Evolutionary conservation across 2,329 filamentous ascomycete species (phyloP).

Genomic region (Pseudopithomyces chartarum): DNA sequence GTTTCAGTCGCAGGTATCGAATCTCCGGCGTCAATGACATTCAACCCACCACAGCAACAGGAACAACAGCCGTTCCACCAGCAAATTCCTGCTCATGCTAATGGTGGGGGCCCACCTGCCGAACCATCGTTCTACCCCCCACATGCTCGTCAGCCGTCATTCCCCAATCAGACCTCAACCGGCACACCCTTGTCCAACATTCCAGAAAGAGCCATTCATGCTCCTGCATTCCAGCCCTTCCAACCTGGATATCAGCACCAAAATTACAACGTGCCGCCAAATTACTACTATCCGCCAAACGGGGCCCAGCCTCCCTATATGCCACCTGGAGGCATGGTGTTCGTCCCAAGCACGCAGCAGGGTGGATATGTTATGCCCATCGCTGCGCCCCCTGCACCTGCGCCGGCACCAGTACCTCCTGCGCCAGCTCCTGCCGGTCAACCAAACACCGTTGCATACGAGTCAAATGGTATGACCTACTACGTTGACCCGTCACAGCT

Average conservation of each 20-base stretch:
- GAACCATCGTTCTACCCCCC: conserved; percentile 55
- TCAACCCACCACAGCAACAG: conserved; percentile 65
- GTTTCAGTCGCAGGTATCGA: conserved; percentile 94
- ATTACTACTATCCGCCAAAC: conserved; percentile 68
- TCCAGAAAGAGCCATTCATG: conserved; percentile 89
- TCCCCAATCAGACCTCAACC: conserved; percentile 71
- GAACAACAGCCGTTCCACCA: conserved; percentile 91
- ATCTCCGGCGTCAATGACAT: conserved; percentile 69
- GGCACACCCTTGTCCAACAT: conserved; percentile 89
- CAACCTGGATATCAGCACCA: conserved; percentile 59
- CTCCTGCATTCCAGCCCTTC: conserved; percentile 79
- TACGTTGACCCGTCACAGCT: conserved; percentile 86
- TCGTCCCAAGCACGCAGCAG: conserved; percentile 62
- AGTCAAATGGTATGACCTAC: conserved; percentile 94
- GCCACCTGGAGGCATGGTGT: conserved; percentile 56
- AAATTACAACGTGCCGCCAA: conserved; percentile 38
- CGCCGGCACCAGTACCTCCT: conserved; percentile 17
- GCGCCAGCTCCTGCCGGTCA: conserved; percentile 46
- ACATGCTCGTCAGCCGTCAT: conserved; percentile 71
- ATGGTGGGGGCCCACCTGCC: conserved; percentile 59
- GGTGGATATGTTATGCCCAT: conserved; percentile 49
- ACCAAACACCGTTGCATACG: conserved; percentile 72
- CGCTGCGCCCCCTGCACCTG: conserved; percentile 36
- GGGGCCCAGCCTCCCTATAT: conserved; percentile 48
- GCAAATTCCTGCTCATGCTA: conserved; percentile 81